These are phyloP conservation scores for Crithidia fasciculata DNA, from an alignment of 208 protist species.

Conservation along the genomic window DNA sequence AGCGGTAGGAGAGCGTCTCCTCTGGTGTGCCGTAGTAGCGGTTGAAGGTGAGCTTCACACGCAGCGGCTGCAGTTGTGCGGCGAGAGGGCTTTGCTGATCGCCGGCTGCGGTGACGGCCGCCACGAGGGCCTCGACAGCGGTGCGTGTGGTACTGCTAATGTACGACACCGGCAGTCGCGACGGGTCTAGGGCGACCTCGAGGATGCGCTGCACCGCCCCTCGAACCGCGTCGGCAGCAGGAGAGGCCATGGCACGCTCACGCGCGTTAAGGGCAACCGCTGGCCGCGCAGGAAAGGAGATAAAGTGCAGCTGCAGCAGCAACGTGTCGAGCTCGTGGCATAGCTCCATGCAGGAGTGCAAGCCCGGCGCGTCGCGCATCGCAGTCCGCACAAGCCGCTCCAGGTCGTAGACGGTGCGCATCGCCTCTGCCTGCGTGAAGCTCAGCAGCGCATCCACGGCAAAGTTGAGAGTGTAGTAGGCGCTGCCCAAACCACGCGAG, in stretches of 20 bases:
- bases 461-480: constrained; percentile 83
- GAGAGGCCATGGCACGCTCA: constrained; percentile 29
- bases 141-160: constrained; percentile 59
- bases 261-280: constrained; percentile 23
- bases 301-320: constrained; percentile 56
- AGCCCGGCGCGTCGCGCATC: constrained; percentile 6
- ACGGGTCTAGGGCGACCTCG: constrained; percentile 59
- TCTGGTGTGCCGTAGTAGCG: constrained; percentile 70
- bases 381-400: constrained; percentile 40
- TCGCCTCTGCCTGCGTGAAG: constrained; percentile 65
- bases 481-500: constrained; percentile 66
- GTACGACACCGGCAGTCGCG: constrained; percentile 53
- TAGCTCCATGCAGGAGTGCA: constrained; percentile 63
- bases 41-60: constrained; percentile 83
- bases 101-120: constrained; percentile 44
- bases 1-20: constrained; percentile 30
- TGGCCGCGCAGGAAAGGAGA: constrained; percentile 51
- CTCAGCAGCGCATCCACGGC: constrained; percentile 73
- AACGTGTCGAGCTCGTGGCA: constrained; percentile 69
- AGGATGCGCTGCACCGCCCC: constrained; percentile 54
- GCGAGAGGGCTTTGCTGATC: constrained; percentile 45
- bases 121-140: constrained; percentile 73
- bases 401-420: constrained; percentile 55
- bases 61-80: constrained; percentile 61
- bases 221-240: constrained; percentile 38